A percentile compares a stretch with the other conserved stretches of the same genome.
Evolutionary conservation across 371 early-diverging fungal species (phyloP).

Genomic region (Haplosporangium sp.): DNA sequence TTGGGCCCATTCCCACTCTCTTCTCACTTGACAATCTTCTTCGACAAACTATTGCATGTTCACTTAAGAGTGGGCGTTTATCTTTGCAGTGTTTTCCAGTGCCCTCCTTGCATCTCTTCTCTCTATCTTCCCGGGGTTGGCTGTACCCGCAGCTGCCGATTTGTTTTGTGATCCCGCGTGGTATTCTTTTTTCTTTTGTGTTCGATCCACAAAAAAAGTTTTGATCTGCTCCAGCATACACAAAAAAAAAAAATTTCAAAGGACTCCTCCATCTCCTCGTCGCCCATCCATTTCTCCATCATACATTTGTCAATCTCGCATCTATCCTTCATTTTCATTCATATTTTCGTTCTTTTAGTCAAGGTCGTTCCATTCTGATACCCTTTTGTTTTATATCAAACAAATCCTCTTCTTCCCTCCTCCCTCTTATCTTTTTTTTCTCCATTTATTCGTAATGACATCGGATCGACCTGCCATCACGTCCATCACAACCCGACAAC

Average conservation of each 20-base stretch:
- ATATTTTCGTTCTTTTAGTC: too few relatives aligned
- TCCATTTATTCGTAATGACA: constrained; percentile 10
- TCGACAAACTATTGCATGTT: too few relatives aligned
- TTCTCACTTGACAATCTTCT: too few relatives aligned
- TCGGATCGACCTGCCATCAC: constrained; percentile 26
- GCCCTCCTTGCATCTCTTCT: not conserved
- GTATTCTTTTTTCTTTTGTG: not conserved
- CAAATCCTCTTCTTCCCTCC: not conserved
- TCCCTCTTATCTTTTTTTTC: not conserved
- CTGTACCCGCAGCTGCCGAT: not conserved
- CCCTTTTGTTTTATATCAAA: too few relatives aligned
- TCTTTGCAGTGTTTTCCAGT: not conserved
- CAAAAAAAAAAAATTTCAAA: too few relatives aligned
- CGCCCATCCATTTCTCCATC: too few relatives aligned
- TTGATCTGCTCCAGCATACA: not conserved
- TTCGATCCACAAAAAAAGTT: not conserved
- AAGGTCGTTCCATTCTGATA: too few relatives aligned
- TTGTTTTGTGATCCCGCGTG: constrained; percentile 8
- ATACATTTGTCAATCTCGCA: too few relatives aligned
- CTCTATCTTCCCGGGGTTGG: not conserved
- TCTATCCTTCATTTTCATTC: too few relatives aligned
- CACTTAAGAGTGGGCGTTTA: not conserved
- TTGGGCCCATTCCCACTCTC: too few relatives aligned
- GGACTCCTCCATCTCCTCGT: too few relatives aligned
- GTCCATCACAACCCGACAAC: constrained; percentile 24